Percentiles rank a stretch among this genome's conserved stretches.
phyloP scores from a whole-genome alignment of 1,284 basidiomycete genomes.

The Mycena citricolor region DNA sequence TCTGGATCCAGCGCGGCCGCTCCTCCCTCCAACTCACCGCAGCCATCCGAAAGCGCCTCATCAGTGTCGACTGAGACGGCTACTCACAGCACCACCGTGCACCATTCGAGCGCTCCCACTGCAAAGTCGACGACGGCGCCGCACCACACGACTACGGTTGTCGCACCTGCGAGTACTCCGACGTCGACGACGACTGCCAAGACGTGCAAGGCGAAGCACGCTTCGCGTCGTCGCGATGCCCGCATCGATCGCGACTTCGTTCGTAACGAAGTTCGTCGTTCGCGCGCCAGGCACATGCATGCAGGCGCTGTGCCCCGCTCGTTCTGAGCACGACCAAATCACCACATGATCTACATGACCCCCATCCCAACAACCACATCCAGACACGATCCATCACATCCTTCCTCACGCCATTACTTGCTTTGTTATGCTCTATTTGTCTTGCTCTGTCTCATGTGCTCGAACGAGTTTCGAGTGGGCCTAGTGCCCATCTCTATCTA shows the following conservation, averaged over 20 bases:
- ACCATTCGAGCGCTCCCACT: background rate
- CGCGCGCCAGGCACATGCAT: background rate
- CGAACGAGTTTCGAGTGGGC: too few species aligned
- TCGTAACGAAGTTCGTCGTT: background rate
- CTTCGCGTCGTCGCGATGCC: background rate
- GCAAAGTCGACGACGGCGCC: background rate
- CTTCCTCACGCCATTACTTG: too few species aligned
- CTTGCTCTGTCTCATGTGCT: too few species aligned
- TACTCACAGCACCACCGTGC: background rate
- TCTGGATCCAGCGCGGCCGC: background rate
- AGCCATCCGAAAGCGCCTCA: background rate
- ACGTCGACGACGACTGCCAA: background rate
- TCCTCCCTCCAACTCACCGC: background rate
- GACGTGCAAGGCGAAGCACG: constrained; percentile 1
- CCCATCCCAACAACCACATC: too few species aligned
- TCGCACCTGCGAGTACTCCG: background rate
- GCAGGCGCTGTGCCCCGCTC: background rate
- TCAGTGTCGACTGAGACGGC: background rate
- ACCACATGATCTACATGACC: too few species aligned
- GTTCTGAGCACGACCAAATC: too few species aligned
- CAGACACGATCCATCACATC: too few species aligned
- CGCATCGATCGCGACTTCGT: background rate
- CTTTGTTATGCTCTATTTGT: too few species aligned
- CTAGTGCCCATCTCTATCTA: too few species aligned
- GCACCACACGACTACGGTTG: background rate